Evolutionary conservation across 345 rosid genomes (phyloP).

Genomic region (Eucalyptus shirleyi): DNA sequence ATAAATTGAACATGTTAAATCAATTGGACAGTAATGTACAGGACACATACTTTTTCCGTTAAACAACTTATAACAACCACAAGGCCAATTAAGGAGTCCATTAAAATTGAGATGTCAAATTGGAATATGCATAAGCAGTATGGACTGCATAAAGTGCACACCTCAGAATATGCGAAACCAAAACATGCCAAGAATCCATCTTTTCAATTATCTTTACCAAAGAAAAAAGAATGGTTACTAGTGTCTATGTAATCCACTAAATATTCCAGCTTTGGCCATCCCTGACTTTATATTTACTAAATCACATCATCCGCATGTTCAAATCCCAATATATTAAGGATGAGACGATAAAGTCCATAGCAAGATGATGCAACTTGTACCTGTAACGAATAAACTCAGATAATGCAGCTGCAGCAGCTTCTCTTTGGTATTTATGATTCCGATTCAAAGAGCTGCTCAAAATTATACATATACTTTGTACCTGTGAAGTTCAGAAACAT

Average conservation of each 20-base stretch:
- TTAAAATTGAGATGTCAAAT: not conserved
- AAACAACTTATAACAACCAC: not conserved
- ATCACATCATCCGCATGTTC: not conserved
- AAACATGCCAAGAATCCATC: not conserved
- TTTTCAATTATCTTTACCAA: not conserved
- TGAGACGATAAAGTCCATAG: not conserved
- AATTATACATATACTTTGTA: slow-evolving; percentile 57
- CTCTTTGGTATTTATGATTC: slow-evolving; percentile 65
- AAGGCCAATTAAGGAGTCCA: not conserved
- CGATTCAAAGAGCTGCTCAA: slow-evolving; percentile 67
- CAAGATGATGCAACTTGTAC: slow-evolving; percentile 10
- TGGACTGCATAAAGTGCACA: not conserved
- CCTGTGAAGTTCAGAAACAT: slow-evolving; percentile 26
- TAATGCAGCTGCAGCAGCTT: slow-evolving; percentile 95
- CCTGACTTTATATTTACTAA: not conserved
- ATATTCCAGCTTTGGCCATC: not conserved
- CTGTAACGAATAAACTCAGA: slow-evolving; percentile 89
- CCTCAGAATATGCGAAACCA: not conserved
- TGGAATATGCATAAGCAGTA: not conserved
- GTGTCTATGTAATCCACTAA: not conserved
- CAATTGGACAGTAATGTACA: not conserved
- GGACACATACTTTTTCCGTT: not conserved
- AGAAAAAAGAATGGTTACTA: not conserved
- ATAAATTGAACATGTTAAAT: not conserved
- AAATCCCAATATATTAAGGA: not conserved